Evolutionary conservation across 257 asterid species (phyloP), one percentile per base, ranked within the genome.

Genomic region (Solanum tacnaense): DNA sequence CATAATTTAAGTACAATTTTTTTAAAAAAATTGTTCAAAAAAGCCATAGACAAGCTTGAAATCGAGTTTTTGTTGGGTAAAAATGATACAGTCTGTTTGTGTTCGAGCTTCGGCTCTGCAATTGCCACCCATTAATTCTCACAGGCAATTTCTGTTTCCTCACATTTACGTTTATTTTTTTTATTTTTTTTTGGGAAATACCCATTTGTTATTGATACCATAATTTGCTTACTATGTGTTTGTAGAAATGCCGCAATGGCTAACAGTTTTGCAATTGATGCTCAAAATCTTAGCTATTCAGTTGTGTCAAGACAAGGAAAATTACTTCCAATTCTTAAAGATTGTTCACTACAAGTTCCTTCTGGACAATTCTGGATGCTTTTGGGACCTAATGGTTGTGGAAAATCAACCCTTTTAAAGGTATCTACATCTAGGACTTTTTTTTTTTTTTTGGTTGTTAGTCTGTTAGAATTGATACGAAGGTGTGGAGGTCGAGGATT

Each of bases 351-450:
- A 70, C 84, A 87, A 88, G 91, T 96, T 87, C 98, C 99, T 34
- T 87, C 96, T 52, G 98, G 99, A 38, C 97, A 95, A 92, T 93
- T 96, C 35, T 96, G 99, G 98, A 96, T 96, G 99, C 98, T 96
- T 88, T 98, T 96, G 32, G 99, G 98, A 84, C 98, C 98, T 85
- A 96, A 96, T 89, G 99, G 98, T 58, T 96, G 95, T 76, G 99
- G 99, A 83, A 96, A 96, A 92, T 95, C 98, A 29, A 96, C 99
- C n/a, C 97, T 96, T 38, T 94, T 96, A 56, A 96, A 95, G 87
- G 99, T 94, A 91, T 31, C 9, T 31, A 12, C 25, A 39, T 12
- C 31, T 62, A 34, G 36, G 20, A 21, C 23, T 27, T n/a, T 7
- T 32, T 23, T 2, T 32, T 23, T 2, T 23, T 84, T 35, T 75